Conservation (phyloP, 192 early-diverging fungal genomes). For the Gryganskiella cystojenkinii region DNA sequence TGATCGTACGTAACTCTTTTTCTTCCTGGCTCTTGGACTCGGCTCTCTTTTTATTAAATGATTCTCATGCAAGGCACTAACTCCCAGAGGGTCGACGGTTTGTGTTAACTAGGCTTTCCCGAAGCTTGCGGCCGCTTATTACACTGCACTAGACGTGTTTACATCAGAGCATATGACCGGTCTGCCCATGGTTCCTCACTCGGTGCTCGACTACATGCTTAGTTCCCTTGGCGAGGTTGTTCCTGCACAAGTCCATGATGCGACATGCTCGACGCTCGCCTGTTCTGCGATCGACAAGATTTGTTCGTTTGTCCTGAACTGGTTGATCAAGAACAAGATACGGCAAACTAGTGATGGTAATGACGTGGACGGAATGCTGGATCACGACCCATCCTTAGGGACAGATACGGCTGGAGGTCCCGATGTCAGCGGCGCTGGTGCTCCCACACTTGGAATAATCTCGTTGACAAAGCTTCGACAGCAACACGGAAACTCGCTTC, state of each 20-base stretch:
- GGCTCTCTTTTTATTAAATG: not conserved
- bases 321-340: constrained; percentile 43
- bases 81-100: too few relatives aligned
- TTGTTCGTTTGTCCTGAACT: constrained; percentile 71
- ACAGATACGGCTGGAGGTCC: not conserved
- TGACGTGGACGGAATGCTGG: constrained; percentile 24
- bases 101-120: constrained; percentile 59
- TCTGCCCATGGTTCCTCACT: constrained; percentile 63
- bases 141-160: constrained; percentile 76
- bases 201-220: constrained; percentile 76
- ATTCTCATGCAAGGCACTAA: too few relatives aligned
- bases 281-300: constrained; percentile 80
- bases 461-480: not conserved
- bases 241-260: constrained; percentile 34
- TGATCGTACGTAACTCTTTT: constrained; percentile 64
- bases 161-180: constrained; percentile 71
- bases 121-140: constrained; percentile 68
- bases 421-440: not conserved
- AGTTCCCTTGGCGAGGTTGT: constrained; percentile 76
- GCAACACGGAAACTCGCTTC: constrained; percentile 13
- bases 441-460: too few relatives aligned
- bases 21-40: not conserved
- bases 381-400: constrained; percentile 1
- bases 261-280: constrained; percentile 61
- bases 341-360: constrained; percentile 4